phyloP scores from a whole-genome alignment of 148 eudicot genomes.

The Persicaria tinctoria region DNA sequence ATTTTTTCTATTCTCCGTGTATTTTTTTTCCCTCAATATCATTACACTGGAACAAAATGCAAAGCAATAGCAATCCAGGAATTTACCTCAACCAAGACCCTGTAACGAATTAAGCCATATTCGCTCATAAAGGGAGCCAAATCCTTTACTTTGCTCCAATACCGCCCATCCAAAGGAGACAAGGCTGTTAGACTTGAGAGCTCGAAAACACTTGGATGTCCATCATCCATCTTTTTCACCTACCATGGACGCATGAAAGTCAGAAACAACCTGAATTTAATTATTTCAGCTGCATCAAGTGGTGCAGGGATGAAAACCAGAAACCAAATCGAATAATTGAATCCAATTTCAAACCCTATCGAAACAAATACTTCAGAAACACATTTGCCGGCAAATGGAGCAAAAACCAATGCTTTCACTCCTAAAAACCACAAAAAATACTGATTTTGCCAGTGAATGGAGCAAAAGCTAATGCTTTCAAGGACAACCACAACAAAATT shows the following conservation, averaged over 20 bases:
- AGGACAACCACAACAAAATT: too few relatives aligned
- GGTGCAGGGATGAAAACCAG: not conserved
- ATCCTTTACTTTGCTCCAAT: constrained; percentile 73
- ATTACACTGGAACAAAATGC: not conserved
- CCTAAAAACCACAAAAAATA: not conserved
- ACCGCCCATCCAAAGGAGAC: constrained; percentile 81
- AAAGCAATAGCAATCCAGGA: not conserved
- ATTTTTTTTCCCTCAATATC: not conserved
- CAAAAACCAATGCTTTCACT: not conserved
- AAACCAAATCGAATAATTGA: not conserved
- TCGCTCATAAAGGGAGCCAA: constrained; percentile 81
- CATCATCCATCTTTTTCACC: not conserved
- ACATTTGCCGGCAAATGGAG: not conserved
- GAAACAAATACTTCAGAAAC: not conserved
- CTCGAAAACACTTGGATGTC: constrained; percentile 25
- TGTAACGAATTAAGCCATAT: constrained; percentile 63
- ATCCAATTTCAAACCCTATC: not conserved
- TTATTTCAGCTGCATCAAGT: not conserved
- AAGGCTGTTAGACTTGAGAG: constrained; percentile 58
- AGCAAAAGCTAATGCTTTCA: not conserved
- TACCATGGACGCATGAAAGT: not conserved
- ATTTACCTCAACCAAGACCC: constrained; percentile 74
- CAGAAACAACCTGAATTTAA: not conserved
- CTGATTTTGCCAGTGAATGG: not conserved
- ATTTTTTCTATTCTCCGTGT: not conserved